Conservation (phyloP, 495 filamentous ascomycete genomes). For the Aeminium ludgeri region DNA sequence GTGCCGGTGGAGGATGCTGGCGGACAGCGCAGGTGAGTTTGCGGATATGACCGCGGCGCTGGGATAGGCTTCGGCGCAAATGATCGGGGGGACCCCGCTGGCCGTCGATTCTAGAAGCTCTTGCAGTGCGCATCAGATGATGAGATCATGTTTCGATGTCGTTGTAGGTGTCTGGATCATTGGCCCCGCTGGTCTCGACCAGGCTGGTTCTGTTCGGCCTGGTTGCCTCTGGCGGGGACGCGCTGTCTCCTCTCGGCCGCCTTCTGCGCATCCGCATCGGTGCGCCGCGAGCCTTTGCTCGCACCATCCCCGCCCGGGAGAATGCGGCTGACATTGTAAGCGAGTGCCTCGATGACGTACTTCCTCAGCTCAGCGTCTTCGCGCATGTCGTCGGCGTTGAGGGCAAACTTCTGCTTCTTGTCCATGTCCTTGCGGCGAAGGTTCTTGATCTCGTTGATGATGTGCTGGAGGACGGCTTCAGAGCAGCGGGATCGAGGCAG, state of each 20-base stretch:
- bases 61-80: too few relatives aligned
- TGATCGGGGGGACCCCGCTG: too few relatives aligned
- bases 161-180: too few relatives aligned
- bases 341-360: conserved; percentile 57
- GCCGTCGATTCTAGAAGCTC: too few relatives aligned
- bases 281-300: background rate
- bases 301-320: conserved; percentile 23
- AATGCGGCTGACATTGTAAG: conserved; percentile 41
- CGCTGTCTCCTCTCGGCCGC: conserved; percentile 14
- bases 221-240: conserved; percentile 2
- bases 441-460: conserved; percentile 74
- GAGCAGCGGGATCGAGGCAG: conserved; percentile 53
- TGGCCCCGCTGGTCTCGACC: too few relatives aligned
- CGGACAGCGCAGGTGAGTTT: too few relatives aligned
- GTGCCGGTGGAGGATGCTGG: too few relatives aligned
- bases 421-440: conserved; percentile 60
- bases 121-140: too few relatives aligned
- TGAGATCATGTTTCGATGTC: too few relatives aligned
- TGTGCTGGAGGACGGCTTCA: conserved; percentile 77
- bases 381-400: conserved; percentile 75
- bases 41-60: too few relatives aligned
- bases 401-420: conserved; percentile 61
- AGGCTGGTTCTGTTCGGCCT: conserved; percentile 1
- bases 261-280: conserved; percentile 17
- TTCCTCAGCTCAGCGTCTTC: conserved; percentile 71